Evolutionary conservation across 768 basidiomycete species (phyloP), one percentile per base, ranked within the genome.

Genomic region (Kwoniella newhampshirensis): DNA sequence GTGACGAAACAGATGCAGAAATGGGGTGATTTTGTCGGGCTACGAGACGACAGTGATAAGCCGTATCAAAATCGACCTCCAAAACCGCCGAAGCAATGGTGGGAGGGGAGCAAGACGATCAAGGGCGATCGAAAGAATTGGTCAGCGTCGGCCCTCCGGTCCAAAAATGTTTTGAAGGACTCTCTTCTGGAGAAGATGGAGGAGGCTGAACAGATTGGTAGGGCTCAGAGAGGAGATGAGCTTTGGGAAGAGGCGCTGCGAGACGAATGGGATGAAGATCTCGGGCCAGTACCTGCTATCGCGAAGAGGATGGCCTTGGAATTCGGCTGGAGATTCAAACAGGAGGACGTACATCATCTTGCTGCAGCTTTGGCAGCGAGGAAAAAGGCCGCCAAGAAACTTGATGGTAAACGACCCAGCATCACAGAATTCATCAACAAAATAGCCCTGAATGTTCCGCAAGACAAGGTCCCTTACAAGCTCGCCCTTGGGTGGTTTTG

Each of bases 201-300:
- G 12, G 23, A 26, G 13, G 53, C 54, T 26, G 59, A 61, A 20
- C 9, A 23, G n/a, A 23, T 56, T 11, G 54, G 32, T n/a, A 23
- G 21, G 30, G 54, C 42, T 18, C 55, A 54, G 35, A 6, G 20
- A n/a, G 40, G 32, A 1, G 36, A 46, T 61, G 48, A 13, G n/a
- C 35, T 55, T 13, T 58, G 54, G 48, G 17, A 42, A 17, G n/a
- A 30, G 0, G 59, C 59, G 12, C 27, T 61, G 36, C 46, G 44
- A 26, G 59, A 61, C 35, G 21, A 40, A 3, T 61, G 59, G 59
- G 54, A 61, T 28, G 41, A 51, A 17, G n/a, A 49, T 25, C 13
- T 56, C 5, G 59, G 59, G 1, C 54, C 32, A 20, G 26, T 61
- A 25, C 59, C 59, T 2, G 42, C 23, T 28, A 21, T 56, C 7